A percentile compares a stretch with the other conserved stretches of the same genome.
Conservation (phyloP, 2,329 filamentous ascomycete species). For the Pseudogymnoascus destructans region DNA sequence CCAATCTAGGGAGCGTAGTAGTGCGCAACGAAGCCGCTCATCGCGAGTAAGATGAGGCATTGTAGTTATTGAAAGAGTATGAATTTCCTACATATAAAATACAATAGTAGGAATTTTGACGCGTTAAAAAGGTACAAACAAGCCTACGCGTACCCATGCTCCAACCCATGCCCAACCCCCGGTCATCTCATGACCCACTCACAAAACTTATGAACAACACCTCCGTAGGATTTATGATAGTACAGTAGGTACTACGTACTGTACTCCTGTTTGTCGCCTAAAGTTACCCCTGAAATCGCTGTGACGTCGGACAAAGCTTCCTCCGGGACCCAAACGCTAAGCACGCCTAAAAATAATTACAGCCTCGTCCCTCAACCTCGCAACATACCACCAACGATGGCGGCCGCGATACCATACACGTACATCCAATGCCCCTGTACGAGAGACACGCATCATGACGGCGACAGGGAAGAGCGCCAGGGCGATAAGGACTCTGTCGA, state of each 20-base stretch:
- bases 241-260: background rate
- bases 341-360: background rate
- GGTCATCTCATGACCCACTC: too few relatives aligned
- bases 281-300: background rate
- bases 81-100: too few relatives aligned
- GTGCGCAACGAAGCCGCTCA: too few relatives aligned
- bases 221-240: background rate
- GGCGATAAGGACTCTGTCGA: constrained; percentile 25
- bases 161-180: too few relatives aligned
- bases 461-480: constrained; percentile 13
- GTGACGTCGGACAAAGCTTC: constrained; percentile 3
- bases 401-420: constrained; percentile 45
- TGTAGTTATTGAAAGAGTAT: too few relatives aligned
- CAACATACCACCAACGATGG: constrained; percentile 29
- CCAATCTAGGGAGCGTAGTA: too few relatives aligned
- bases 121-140: too few relatives aligned
- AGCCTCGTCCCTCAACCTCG: constrained; percentile 1
- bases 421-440: constrained; percentile 56
- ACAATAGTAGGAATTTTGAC: too few relatives aligned
- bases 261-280: background rate
- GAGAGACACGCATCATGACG: constrained; percentile 29
- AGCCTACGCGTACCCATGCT: too few relatives aligned
- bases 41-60: too few relatives aligned
- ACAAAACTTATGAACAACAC: too few relatives aligned
- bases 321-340: background rate